Evolutionary conservation across 371 early-diverging fungal species (phyloP).

Genomic region (Mucor plumbeus): DNA sequence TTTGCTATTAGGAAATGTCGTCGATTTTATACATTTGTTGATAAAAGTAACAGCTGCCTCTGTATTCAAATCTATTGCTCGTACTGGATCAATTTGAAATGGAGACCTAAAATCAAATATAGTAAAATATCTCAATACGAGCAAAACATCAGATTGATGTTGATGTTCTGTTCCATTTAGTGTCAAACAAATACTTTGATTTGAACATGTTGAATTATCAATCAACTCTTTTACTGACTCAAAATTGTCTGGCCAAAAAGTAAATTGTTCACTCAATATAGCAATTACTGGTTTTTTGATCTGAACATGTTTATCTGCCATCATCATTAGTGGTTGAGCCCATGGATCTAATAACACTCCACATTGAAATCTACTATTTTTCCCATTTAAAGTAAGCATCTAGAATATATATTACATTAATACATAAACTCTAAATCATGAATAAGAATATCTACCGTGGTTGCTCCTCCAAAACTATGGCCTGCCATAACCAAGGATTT

Average conservation of each 20-base stretch:
- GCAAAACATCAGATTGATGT: conserved; percentile 29
- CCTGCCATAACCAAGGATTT: conserved; percentile 52
- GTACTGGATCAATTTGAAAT: conserved; percentile 32
- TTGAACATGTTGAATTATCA: conserved; percentile 11
- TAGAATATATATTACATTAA: background rate
- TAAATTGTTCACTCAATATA: conserved; percentile 42
- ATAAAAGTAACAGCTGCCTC: conserved; percentile 28
- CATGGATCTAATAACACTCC: conserved; percentile 57
- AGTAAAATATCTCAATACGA: conserved; percentile 27
- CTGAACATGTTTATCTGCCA: conserved; percentile 11
- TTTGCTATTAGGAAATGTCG: background rate
- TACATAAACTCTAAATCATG: background rate
- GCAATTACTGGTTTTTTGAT: conserved; percentile 44
- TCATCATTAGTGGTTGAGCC: conserved; percentile 38
- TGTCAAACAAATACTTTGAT: conserved; percentile 15
- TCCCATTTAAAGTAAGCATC: conserved; percentile 27
- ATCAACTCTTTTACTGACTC: conserved; percentile 31
- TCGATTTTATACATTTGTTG: conserved; percentile 12
- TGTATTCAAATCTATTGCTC: conserved; percentile 29
- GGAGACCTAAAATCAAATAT: conserved; percentile 33
- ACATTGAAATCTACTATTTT: conserved; percentile 32
- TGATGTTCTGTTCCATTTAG: conserved; percentile 32
- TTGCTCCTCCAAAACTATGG: conserved; percentile 70
- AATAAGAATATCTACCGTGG: conserved; percentile 29
- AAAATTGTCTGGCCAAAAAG: conserved; percentile 40